Evolutionary conservation across 805 yeast species (phyloP), one percentile per base, ranked within the genome.

Genomic region (Yamadazyma endophytica): DNA sequence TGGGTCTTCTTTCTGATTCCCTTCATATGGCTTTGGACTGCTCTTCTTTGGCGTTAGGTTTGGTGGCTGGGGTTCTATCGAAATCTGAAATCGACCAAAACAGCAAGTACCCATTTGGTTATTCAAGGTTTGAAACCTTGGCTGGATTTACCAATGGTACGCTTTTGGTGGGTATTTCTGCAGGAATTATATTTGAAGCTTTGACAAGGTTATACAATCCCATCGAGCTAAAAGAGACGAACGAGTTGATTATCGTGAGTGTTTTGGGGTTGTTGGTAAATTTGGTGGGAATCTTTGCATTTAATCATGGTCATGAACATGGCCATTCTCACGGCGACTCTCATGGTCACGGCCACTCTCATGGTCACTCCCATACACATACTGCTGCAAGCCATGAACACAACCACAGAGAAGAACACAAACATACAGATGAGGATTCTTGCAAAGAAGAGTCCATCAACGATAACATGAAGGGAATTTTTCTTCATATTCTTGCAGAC

Each of bases 61-160:
- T 92, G 2, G 68, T 90, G 16, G 98, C 99, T 0, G 85, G 94
- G 14, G 70, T 76, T 9, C 58, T 60, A 13, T 58, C 67, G 36
- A 66, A 50, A 42, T 61, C 41, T 43, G 70, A 42, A 34, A 50
- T 62, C 27, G 54, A 65, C 30, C 72, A 84, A 4, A 74, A 74
- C 36, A 70, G 79, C n/a, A 70, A 73, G 31, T 90, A 74, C 50
- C 97, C 97, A 1, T 87, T 86, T 62, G 96, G 96, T 0, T 64
- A 90, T 30, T 70, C 78, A 6, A 77, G 88, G 54, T 77, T 92
- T 28, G 97, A 89, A 54, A 88, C 94, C 2, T 66, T 92, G 33
- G 92, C 97, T 0, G 98, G 98, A 0, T 92, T 92, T 49, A 84
- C 97, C 4, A 92, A 92, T 54, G 98, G 96, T 4, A 82, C 94